These are phyloP conservation scores for Emericellopsis atlantica DNA, from an alignment of 2,329 filamentous ascomycete genomes.

Conservation along the genomic window DNA sequence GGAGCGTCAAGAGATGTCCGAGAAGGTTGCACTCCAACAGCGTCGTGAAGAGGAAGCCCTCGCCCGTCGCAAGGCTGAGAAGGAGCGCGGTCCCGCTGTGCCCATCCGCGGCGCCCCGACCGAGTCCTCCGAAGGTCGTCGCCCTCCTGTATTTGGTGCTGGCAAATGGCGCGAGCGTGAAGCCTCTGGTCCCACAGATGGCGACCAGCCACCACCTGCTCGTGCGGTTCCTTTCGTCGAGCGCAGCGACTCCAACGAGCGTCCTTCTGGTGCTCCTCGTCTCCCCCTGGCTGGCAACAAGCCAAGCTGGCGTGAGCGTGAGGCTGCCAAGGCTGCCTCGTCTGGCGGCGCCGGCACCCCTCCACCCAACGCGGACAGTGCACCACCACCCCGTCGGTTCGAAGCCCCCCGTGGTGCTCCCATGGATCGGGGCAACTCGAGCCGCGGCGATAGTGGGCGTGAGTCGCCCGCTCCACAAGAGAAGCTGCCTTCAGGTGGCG, in stretches of 20 bases:
- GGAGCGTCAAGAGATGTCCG: constrained; percentile 54
- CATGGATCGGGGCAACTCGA: constrained; percentile 29
- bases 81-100: constrained; percentile 26
- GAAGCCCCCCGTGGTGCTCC: constrained; percentile 22
- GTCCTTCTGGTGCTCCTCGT: constrained; percentile 37
- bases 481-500: constrained; percentile 38
- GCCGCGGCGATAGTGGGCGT: constrained; percentile 25
- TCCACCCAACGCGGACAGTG: constrained; percentile 20
- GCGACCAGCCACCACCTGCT: constrained; percentile 15
- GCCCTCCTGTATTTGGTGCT: constrained; percentile 18
- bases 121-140: constrained; percentile 13
- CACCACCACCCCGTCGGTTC: constrained; percentile 27
- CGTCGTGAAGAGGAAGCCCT: constrained; percentile 83
- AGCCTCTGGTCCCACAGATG: constrained; percentile 13
- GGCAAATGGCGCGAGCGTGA: constrained; percentile 32
- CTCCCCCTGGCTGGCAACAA: constrained; percentile 49
- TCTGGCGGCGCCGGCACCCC: constrained; percentile 11
- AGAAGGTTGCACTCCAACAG: constrained; percentile 57
- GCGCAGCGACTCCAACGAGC: constrained; percentile 34
- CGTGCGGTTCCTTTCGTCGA: constrained; percentile 21
- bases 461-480: constrained; percentile 27
- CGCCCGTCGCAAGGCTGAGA: constrained; percentile 57
- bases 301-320: constrained; percentile 62
- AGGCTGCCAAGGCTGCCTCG: constrained; percentile 34
- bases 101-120: constrained; percentile 12